Evolutionary conservation across 371 early-diverging fungal species (phyloP).

Genomic region (Apophysomyces trapeziformis): DNA sequence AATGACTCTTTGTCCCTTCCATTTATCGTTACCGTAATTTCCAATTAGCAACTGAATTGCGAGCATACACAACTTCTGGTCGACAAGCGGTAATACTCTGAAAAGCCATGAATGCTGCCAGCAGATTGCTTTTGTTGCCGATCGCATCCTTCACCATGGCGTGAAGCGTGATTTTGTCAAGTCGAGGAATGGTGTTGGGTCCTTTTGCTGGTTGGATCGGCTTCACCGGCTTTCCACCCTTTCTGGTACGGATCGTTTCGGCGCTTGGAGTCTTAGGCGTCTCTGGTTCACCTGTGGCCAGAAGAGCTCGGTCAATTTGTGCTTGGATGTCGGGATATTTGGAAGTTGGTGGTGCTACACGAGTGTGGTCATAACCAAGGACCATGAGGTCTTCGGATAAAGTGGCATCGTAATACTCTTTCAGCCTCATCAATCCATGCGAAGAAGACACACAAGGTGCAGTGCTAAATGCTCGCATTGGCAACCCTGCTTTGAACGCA

Average conservation of each 20-base stretch:
- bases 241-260: constrained; percentile 44
- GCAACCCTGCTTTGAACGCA: not conserved
- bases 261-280: constrained; percentile 15
- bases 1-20: not conserved
- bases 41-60: constrained; percentile 80
- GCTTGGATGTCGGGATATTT: constrained; percentile 48
- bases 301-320: constrained; percentile 35
- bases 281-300: constrained; percentile 16
- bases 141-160: constrained; percentile 87
- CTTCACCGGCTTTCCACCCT: constrained; percentile 63
- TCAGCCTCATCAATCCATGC: constrained; percentile 69
- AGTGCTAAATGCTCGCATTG: constrained; percentile 34
- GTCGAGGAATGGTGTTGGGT: constrained; percentile 61
- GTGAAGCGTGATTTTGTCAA: constrained; percentile 74
- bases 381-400: constrained; percentile 87
- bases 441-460: constrained; percentile 35
- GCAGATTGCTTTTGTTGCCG: constrained; percentile 84
- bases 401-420: constrained; percentile 82
- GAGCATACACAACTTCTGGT: constrained; percentile 84
- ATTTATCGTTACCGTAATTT: constrained; percentile 68
- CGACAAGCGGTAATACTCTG: constrained; percentile 87
- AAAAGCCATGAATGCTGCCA: constrained; percentile 90
- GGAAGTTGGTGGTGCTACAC: constrained; percentile 44
- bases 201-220: constrained; percentile 57
- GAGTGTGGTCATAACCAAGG: constrained; percentile 79